Evolutionary conservation across 2,329 filamentous ascomycete genomes (phyloP).

Genomic region (Penicillium sp.): DNA sequence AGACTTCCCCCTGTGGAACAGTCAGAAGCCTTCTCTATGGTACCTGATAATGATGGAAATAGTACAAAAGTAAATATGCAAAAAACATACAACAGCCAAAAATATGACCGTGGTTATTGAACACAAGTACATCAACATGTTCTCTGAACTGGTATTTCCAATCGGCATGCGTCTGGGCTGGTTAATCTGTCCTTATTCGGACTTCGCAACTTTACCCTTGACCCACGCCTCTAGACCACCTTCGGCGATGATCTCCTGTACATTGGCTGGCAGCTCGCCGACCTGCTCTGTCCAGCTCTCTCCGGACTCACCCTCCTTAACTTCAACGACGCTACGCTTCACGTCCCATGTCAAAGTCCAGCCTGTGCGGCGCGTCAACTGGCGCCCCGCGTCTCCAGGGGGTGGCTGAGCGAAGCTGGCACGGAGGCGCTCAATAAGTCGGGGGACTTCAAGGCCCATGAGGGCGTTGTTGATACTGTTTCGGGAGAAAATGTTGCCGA

Average conservation of each 20-base stretch:
- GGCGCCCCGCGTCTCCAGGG: slow-evolving; percentile 9
- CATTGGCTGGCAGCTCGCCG: slow-evolving; percentile 76
- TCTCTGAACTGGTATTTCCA: not conserved
- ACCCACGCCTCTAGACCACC: slow-evolving; percentile 84
- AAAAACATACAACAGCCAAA: not conserved
- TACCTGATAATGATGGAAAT: not conserved
- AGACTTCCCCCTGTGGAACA: not conserved
- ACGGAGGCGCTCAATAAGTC: slow-evolving; percentile 35
- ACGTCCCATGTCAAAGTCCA: slow-evolving; percentile 86
- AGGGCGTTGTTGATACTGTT: slow-evolving; percentile 43
- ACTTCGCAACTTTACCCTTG: slow-evolving; percentile 46
- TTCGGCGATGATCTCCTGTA: slow-evolving; percentile 77
- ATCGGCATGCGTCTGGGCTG: not conserved
- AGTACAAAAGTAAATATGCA: not conserved
- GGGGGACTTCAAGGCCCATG: slow-evolving; percentile 40
- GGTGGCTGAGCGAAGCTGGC: slow-evolving; percentile 4
- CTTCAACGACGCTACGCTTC: slow-evolving; percentile 63
- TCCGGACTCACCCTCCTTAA: slow-evolving; percentile 67
- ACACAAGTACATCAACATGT: not conserved
- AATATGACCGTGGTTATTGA: not conserved
- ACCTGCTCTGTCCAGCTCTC: slow-evolving; percentile 75
- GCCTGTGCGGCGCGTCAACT: slow-evolving; percentile 21
- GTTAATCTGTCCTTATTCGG: not conserved
- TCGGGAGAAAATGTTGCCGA: slow-evolving; percentile 40
- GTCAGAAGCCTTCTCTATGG: not conserved